Evolutionary conservation across 345 rosid species (phyloP).

Genomic region (Cochlearia excelsa): DNA sequence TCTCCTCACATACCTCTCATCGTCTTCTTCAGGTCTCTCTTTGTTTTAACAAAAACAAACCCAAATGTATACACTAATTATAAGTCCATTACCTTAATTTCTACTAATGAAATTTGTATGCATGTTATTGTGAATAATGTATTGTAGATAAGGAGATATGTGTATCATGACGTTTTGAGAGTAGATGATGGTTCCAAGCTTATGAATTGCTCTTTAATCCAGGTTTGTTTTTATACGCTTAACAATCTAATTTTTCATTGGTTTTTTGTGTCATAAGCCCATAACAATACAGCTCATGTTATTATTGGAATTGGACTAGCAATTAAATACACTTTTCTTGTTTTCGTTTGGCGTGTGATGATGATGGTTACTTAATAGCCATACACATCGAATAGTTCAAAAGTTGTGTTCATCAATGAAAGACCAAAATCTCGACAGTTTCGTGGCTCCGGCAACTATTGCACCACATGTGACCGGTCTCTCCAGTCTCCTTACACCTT

Average conservation of each 20-base stretch:
- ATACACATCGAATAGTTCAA: conserved; percentile 73
- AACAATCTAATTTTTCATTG: no score
- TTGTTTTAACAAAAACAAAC: no score
- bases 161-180: conserved; percentile 74
- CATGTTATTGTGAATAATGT: neutral
- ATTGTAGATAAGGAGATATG: conserved; percentile 80
- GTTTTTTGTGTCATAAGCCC: no score
- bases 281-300: no score
- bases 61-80: no score
- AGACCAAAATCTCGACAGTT: conserved; percentile 64
- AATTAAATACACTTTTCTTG: neutral
- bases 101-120: no score
- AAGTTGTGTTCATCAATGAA: conserved; percentile 80
- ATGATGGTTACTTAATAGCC: conserved; percentile 43
- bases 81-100: no score
- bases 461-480: conserved; percentile 65
- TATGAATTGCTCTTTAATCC: conserved; percentile 74
- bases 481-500: conserved; percentile 66
- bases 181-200: conserved; percentile 65
- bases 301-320: no score
- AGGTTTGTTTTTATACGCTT: conserved; percentile 34
- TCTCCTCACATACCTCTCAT: conserved; percentile 63
- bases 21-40: conserved; percentile 63
- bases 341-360: neutral
- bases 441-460: conserved; percentile 64